Conservation (phyloP, 2,329 filamentous ascomycete species). For the Phoma herbarum region DNA sequence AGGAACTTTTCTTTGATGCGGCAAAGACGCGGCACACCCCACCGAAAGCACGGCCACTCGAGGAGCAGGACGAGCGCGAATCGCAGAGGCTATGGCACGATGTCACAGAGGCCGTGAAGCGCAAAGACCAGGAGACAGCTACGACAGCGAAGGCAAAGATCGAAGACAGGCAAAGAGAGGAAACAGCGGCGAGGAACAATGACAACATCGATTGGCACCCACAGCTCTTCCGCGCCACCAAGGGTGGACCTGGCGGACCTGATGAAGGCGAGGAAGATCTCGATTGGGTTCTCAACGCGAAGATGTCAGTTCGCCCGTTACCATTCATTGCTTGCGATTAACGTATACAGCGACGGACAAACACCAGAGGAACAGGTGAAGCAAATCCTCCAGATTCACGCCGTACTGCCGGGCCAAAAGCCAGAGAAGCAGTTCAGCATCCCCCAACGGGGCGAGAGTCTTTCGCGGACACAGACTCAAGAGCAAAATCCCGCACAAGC, state of each 20-base stretch:
- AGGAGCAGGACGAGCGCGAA: constrained; percentile 89
- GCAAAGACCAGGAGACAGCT: constrained; percentile 84
- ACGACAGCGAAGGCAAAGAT: constrained; percentile 97
- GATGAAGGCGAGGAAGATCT: constrained; percentile 88
- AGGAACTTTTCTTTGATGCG: constrained; percentile 89
- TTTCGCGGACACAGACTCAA: constrained; percentile 21
- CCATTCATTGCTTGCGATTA: background rate
- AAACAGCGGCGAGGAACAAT: constrained; percentile 80
- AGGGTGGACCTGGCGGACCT: constrained; percentile 71
- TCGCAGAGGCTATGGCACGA: constrained; percentile 87
- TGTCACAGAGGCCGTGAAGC: constrained; percentile 82
- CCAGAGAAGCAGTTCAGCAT: constrained; percentile 60
- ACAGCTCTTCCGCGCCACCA: constrained; percentile 80
- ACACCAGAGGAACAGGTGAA: constrained; percentile 75
- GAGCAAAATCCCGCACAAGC: constrained; percentile 16
- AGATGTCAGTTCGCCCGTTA: constrained; percentile 68
- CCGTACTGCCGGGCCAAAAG: constrained; percentile 81
- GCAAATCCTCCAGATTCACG: constrained; percentile 86
- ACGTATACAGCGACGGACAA: constrained; percentile 59
- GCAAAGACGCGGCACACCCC: constrained; percentile 77
- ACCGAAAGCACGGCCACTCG: constrained; percentile 76
- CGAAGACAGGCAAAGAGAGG: constrained; percentile 89
- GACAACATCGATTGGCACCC: constrained; percentile 88
- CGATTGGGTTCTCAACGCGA: constrained; percentile 92
- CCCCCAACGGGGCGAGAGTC: constrained; percentile 61